A percentile compares a stretch with the other conserved stretches of the same genome.
Conservation (phyloP, 768 basidiomycete genomes). For the Pleurotus platypus region DNA sequence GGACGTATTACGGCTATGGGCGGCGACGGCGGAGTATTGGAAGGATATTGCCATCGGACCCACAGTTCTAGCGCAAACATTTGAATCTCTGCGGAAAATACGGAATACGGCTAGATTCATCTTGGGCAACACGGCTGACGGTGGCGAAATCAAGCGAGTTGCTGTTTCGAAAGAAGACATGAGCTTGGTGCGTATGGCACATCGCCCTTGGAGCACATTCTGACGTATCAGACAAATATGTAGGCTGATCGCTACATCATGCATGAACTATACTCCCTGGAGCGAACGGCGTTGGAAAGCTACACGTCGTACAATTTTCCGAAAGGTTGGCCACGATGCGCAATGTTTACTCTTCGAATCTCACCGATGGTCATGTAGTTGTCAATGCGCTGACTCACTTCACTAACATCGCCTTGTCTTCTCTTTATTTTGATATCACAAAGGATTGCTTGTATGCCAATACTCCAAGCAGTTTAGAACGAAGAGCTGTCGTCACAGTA, state of each 20-base stretch:
- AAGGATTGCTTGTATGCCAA: constrained; percentile 90
- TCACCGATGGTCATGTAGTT: constrained; percentile 39
- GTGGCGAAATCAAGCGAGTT: constrained; percentile 22
- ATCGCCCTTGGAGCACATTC: neutral
- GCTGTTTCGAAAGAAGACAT: constrained; percentile 45
- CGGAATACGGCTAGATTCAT: constrained; percentile 86
- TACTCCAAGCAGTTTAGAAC: constrained; percentile 39
- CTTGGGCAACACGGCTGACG: constrained; percentile 62
- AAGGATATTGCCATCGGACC: constrained; percentile 85
- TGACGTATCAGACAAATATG: neutral
- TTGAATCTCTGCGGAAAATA: constrained; percentile 77
- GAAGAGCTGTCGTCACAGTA: constrained; percentile 67
- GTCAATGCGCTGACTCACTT: constrained; percentile 72
- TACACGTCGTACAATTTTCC: constrained; percentile 80
- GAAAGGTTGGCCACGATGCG: constrained; percentile 50
- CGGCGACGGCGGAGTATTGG: constrained; percentile 86
- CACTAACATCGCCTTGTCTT: constrained; percentile 79
- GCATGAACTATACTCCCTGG: constrained; percentile 75
- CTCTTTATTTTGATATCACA: constrained; percentile 87
- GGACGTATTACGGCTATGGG: constrained; percentile 88
- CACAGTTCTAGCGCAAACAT: constrained; percentile 68
- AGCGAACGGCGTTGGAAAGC: constrained; percentile 59
- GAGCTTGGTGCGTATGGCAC: constrained; percentile 53
- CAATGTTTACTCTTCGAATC: neutral
- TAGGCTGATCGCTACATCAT: constrained; percentile 86